phyloP scores from a whole-genome alignment of 352 stramenopile species.

The Globisporangium parvum region DNA sequence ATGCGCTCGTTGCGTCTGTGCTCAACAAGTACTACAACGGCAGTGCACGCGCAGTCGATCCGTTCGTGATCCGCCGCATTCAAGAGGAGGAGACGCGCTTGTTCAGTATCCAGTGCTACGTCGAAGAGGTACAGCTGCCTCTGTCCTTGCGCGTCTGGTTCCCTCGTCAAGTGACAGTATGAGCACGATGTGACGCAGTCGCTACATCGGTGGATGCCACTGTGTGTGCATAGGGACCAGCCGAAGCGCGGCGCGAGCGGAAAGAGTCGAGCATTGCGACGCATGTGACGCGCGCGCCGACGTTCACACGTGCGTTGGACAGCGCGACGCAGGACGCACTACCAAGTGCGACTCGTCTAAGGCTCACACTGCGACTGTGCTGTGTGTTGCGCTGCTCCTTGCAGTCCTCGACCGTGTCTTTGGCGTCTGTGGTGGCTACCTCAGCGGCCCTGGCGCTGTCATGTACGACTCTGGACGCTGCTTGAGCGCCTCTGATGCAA shows the following conservation, averaged over 20 bases:
- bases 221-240: conserved; percentile 29
- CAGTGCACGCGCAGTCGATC: conserved; percentile 53
- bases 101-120: conserved; percentile 65
- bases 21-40: conserved; percentile 79
- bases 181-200: background rate
- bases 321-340: too few species aligned
- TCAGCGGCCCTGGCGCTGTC: conserved; percentile 35
- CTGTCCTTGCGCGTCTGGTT: too few species aligned
- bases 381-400: background rate
- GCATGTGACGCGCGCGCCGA: conserved; percentile 10
- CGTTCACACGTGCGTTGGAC: conserved; percentile 12
- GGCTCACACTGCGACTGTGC: background rate
- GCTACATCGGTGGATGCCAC: background rate
- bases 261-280: conserved; percentile 33
- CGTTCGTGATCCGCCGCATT: conserved; percentile 49
- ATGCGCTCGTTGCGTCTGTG: conserved; percentile 42
- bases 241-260: conserved; percentile 34
- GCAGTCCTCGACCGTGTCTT: conserved; percentile 29
- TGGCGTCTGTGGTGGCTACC: conserved; percentile 45
- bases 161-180: background rate
- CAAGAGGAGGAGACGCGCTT: conserved; percentile 46
- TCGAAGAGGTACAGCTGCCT: conserved; percentile 43
- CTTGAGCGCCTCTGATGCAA: background rate
- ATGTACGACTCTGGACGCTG: conserved; percentile 28
- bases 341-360: background rate